Evolutionary conservation across 2,329 filamentous ascomycete genomes (phyloP), one percentile per base, ranked within the genome.

Genomic region (Fusarium penzigii): DNA sequence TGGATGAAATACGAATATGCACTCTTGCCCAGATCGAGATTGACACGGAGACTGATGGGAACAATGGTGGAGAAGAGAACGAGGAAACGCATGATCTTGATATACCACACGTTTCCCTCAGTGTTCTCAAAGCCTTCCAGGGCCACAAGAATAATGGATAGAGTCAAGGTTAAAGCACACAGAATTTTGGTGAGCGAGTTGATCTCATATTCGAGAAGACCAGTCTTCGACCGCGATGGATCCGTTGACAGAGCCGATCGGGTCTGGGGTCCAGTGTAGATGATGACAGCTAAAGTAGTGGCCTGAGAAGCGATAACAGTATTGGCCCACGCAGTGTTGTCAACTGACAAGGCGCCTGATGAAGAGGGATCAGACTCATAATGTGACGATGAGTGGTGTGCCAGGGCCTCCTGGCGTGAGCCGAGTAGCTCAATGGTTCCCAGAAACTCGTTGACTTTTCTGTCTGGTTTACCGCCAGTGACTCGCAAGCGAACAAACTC

Each of bases 31-130:
- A 99, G 88, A 68, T 99, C 94, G 16, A 99, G 79, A 68, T 99
- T 99, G 62, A 99, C 94, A 46, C 94, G 88, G 61, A 99, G 78
- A 73, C 92, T 96, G 71, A 99, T 97, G 1, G 94, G 94, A 25
- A 99, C 95, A 65, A 99, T 99, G 0, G 93, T 97, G n/a, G 93
- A 97, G 77, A 99, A 99, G 1, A 99, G 79, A 55, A 99, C 95
- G 57, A 99, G 76, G 69, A 97, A 99, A n/a, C 93, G 87, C 86
- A 96, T 94, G 65, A 97, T 96, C 59, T 95, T 93, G 61, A 97
- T 86, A 70, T 97, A 99, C 94, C 94, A 99, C 20, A 82, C 75
- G 48, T 84, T 82, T 17, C 81, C 83, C 48, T 85, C 78, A 2
- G 83, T 84, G 59, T 78, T 82, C 43, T 86, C 79, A 58, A 96